Evolutionary conservation across 2,329 filamentous ascomycete species (phyloP), one percentile per base, ranked within the genome.

Genomic region (Aspergillus sp.): DNA sequence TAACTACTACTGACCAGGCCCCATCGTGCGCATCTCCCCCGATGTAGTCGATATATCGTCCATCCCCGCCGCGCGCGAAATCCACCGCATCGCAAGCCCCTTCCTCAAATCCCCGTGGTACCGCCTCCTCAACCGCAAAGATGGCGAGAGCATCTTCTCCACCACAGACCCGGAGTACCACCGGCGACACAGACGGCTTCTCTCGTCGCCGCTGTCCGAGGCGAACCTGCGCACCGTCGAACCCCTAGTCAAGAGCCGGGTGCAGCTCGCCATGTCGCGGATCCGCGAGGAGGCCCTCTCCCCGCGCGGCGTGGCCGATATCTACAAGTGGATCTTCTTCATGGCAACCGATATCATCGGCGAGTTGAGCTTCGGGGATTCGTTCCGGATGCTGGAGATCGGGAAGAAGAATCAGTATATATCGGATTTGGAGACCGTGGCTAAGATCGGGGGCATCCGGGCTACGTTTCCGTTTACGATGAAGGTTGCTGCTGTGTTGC

Each of bases 331-430:
- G 82, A 82, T 76, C 71, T 66, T 78, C 6, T 83, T 82, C 52
- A 78, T 84, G 74, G 70, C 82, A 0, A 83, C 82, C 0, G 84
- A 86, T 63, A 69, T 83, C 1, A 82, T 85, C 50, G 81, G 77
- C 0, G 76, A 84, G 51, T 66, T 86, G 6, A 78, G 72, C 1
- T 86, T 86, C 66, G 83, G 83, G 0, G 77, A 84, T n/a, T 81
- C 81, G 0, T 85, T 85, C 57, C 68, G 70, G 0, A 80, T 81
- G 71, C 66, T 87, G 4, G 81, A 85, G 55, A 66, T 67, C 4
- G 81, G 81, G 15, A 67, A 80, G 76, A 76, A 75, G 68, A 80
- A 70, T 41, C 66, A 75, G 46, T 81, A 81, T 48, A 76, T 70
- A 15, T 53, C 62, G 6, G 76, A 79, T 41, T 63, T 82, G 11